A percentile compares a stretch with the other conserved stretches of the same genome.
These are phyloP conservation scores for Ogataea siamensis DNA, from an alignment of 805 yeast genomes.

Conservation along the genomic window DNA sequence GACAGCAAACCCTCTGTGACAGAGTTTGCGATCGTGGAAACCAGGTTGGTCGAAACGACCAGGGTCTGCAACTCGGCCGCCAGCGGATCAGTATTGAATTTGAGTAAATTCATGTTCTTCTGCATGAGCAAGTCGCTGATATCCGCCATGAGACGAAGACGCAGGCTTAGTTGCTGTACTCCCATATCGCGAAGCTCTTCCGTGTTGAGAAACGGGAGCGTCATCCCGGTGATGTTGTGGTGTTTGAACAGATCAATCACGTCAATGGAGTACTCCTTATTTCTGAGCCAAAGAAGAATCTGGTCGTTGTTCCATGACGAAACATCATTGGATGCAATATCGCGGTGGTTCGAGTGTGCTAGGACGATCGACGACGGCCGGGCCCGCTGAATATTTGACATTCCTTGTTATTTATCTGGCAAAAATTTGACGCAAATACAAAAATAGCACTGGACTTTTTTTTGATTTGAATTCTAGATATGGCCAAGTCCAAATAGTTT, in stretches of 20 bases:
- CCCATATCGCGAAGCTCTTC: slow-evolving; percentile 77
- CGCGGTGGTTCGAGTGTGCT: slow-evolving; percentile 18
- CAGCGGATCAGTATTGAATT: slow-evolving; percentile 24
- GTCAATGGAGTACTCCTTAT: slow-evolving; percentile 23
- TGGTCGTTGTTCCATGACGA: slow-evolving; percentile 34
- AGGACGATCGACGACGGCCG: slow-evolving; percentile 21
- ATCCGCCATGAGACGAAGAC: slow-evolving; percentile 59
- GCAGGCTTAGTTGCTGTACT: slow-evolving; percentile 46
- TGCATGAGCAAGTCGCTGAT: slow-evolving; percentile 51
- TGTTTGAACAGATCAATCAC: slow-evolving; percentile 40
- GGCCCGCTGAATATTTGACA: slow-evolving; percentile 11
- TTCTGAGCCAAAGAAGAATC: slow-evolving; percentile 31
- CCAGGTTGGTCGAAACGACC: slow-evolving; percentile 25
- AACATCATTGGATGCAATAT: slow-evolving; percentile 21
- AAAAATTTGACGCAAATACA: slow-evolving; percentile 1
- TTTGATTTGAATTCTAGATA: too few species aligned
- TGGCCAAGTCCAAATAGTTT: too few species aligned
- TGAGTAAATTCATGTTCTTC: slow-evolving; percentile 26
- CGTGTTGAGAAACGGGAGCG: slow-evolving; percentile 64
- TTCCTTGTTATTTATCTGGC: too few species aligned
- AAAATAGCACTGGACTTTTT: background rate
- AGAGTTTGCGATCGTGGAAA: slow-evolving; percentile 24
- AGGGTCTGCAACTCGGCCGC: slow-evolving; percentile 27
- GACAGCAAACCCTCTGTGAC: slow-evolving; percentile 22
- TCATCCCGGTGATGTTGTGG: slow-evolving; percentile 70